A percentile compares a stretch with the other conserved stretches of the same genome.
phyloP scores from a whole-genome alignment of 176 grass and related monocot species.

The Elymus sibiricus region DNA sequence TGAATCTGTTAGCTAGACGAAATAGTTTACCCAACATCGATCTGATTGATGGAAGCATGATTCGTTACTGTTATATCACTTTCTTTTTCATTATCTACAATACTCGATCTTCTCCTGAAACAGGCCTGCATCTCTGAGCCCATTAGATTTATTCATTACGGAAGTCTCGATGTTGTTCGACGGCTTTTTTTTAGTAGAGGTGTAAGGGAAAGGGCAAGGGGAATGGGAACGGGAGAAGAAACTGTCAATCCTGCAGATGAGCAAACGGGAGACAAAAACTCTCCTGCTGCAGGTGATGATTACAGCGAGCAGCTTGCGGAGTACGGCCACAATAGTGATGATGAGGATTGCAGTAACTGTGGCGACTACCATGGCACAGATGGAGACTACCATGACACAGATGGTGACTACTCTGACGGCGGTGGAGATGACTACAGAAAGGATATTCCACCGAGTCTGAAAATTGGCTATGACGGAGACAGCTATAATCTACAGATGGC shows the following conservation, averaged over 20 bases:
- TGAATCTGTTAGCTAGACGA: background rate
- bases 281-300: background rate
- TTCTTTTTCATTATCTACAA: background rate
- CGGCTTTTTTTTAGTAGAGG: background rate
- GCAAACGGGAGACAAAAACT: background rate
- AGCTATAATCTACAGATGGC: too few species aligned
- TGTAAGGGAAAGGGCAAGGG: background rate
- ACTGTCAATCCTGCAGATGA: background rate
- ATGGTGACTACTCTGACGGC: too few species aligned
- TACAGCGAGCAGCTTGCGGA: background rate
- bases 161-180: background rate
- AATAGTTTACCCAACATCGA: background rate
- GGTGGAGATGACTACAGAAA: too few species aligned
- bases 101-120: background rate
- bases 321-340: too few species aligned
- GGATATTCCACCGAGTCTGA: too few species aligned
- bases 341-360: too few species aligned
- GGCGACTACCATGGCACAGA: too few species aligned
- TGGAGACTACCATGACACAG: too few species aligned
- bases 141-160: background rate
- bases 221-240: background rate
- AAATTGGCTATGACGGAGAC: too few species aligned
- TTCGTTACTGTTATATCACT: background rate
- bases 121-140: background rate
- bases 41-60: background rate